Conservation (phyloP, 345 rosid genomes). For the Pugionium cornutum region DNA sequence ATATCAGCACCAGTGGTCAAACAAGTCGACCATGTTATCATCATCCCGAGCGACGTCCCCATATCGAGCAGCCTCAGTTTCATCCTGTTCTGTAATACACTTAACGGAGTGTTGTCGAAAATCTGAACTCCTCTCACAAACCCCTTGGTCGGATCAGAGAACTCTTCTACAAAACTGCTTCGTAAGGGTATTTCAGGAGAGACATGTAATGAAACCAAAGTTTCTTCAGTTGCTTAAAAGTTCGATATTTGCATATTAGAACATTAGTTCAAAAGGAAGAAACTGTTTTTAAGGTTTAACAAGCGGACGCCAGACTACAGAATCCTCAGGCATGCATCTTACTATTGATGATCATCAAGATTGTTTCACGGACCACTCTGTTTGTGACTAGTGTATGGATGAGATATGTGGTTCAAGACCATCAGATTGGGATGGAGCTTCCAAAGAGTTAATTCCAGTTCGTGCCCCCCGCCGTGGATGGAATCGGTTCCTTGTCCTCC, state of each 20-base stretch:
- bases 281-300: too few relatives aligned
- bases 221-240: too few relatives aligned
- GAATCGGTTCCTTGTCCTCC: conserved; percentile 7
- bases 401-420: too few relatives aligned
- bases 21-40: neutral
- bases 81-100: neutral
- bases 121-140: neutral
- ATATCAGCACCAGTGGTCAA: neutral
- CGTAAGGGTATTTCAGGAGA: neutral
- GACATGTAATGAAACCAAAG: neutral
- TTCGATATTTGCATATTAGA: too few relatives aligned
- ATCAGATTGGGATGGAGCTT: too few relatives aligned
- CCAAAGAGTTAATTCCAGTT: neutral
- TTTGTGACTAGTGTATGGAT: too few relatives aligned
- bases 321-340: too few relatives aligned
- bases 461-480: conserved; percentile 14
- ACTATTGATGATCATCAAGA: too few relatives aligned
- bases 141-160: neutral
- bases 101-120: neutral
- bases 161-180: neutral
- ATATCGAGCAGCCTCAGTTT: neutral
- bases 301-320: too few relatives aligned
- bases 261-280: too few relatives aligned
- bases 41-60: neutral
- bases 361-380: too few relatives aligned